These are phyloP conservation scores for Spatholobus suberectus DNA, from an alignment of 306 rosid genomes.

Conservation along the genomic window DNA sequence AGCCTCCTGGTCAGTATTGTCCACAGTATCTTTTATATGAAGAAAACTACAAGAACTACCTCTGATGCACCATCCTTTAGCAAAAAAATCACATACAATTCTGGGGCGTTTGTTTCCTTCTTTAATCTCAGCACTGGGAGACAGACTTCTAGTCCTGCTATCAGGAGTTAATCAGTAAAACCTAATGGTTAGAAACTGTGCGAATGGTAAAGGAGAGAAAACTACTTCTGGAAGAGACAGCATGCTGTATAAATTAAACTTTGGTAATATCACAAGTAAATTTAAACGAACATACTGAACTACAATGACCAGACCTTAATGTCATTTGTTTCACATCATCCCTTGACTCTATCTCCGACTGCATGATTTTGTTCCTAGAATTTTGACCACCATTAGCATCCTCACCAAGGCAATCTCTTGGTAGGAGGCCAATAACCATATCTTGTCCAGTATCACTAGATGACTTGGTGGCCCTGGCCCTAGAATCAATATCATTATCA, in stretches of 20 bases:
- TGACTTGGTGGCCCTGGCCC: conserved; percentile 42
- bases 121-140: conserved; percentile 63
- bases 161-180: conserved; percentile 60
- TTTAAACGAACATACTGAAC: conserved; percentile 27
- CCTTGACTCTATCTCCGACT: conserved; percentile 46
- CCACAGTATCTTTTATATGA: conserved; percentile 63
- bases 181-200: conserved; percentile 53
- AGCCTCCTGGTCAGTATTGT: conserved; percentile 49
- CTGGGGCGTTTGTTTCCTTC: conserved; percentile 62
- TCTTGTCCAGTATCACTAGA: conserved; percentile 50
- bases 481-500: conserved; percentile 45
- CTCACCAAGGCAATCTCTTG: conserved; percentile 32
- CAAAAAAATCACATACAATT: conserved; percentile 71
- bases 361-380: conserved; percentile 47
- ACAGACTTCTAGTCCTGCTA: conserved; percentile 49
- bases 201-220: conserved; percentile 40
- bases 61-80: conserved; percentile 95
- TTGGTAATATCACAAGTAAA: conserved; percentile 37
- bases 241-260: conserved; percentile 29
- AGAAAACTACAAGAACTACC: conserved; percentile 89
- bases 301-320: conserved; percentile 63
- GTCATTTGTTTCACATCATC: conserved; percentile 48
- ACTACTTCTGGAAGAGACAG: conserved; percentile 35
- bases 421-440: conserved; percentile 37
- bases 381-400: conserved; percentile 39